These are phyloP conservation scores for Geotrichum europaeum DNA, from an alignment of 1,139 yeast genomes.

Conservation along the genomic window DNA sequence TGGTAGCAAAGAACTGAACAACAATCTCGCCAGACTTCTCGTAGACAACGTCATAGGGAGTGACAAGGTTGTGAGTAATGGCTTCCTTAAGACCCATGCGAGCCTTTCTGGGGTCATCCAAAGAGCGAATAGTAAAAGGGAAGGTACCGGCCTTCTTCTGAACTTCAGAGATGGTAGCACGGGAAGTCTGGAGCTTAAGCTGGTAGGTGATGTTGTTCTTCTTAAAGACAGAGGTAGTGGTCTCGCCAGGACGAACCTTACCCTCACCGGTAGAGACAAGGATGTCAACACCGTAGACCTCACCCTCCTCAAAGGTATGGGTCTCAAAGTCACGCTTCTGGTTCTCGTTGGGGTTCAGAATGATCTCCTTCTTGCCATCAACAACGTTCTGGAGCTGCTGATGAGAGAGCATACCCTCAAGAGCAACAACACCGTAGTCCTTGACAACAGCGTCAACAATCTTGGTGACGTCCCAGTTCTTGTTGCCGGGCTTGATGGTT, in stretches of 20 bases:
- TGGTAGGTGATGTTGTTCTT: slow-evolving; percentile 64
- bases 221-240: slow-evolving; percentile 67
- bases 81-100: slow-evolving; percentile 76
- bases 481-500: slow-evolving; percentile 60
- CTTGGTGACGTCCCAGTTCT: slow-evolving; percentile 73
- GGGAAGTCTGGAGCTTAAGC: slow-evolving; percentile 68
- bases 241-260: slow-evolving; percentile 55
- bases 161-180: slow-evolving; percentile 60
- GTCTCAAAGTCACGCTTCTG: slow-evolving; percentile 62
- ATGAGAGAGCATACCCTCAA: slow-evolving; percentile 75
- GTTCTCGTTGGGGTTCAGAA: slow-evolving; percentile 65
- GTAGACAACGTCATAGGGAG: slow-evolving; percentile 63
- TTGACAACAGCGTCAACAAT: slow-evolving; percentile 60
- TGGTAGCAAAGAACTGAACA: slow-evolving; percentile 72
- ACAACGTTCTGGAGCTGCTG: slow-evolving; percentile 63
- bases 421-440: slow-evolving; percentile 54
- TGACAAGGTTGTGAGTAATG: slow-evolving; percentile 59
- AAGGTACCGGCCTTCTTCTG: slow-evolving; percentile 60
- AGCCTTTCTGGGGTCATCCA: slow-evolving; percentile 65
- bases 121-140: slow-evolving; percentile 65
- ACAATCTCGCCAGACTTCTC: slow-evolving; percentile 65
- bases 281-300: slow-evolving; percentile 72
- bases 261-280: slow-evolving; percentile 65
- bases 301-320: slow-evolving; percentile 64
- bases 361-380: slow-evolving; percentile 73